These are phyloP conservation scores for Malassezia brasiliensis DNA, from an alignment of 1,284 basidiomycete genomes.

Conservation along the genomic window DNA sequence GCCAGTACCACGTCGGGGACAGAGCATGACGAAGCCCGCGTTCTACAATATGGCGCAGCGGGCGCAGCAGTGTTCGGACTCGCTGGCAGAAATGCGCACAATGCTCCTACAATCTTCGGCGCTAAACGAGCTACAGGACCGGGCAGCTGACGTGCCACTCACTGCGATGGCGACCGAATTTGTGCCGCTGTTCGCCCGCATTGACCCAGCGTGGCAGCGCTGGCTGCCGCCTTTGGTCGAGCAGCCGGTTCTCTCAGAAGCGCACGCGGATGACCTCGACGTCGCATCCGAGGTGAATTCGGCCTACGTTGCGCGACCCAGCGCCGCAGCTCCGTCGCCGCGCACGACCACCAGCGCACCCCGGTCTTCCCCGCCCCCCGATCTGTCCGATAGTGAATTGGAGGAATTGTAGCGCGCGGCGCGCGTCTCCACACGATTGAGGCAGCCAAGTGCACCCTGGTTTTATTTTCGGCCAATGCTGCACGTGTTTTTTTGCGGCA, in stretches of 20 bases:
- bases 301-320: no score
- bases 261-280: neutral
- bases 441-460: no score
- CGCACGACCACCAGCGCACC: no score
- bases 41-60: conserved; percentile 49
- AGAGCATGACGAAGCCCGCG: conserved; percentile 59
- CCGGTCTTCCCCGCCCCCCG: no score
- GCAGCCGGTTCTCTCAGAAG: neutral
- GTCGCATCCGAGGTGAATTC: no score
- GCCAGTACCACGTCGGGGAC: conserved; percentile 63
- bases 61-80: neutral
- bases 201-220: neutral
- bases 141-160: neutral
- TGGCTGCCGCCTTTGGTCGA: neutral
- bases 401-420: no score
- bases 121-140: neutral
- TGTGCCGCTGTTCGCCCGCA: conserved; percentile 4
- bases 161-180: conserved; percentile 1
- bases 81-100: neutral
- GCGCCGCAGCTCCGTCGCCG: no score
- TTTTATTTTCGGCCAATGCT: no score
- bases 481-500: no score
- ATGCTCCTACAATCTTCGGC: neutral
- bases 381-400: no score
- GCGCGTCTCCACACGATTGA: no score